Conservation (phyloP, 2,329 filamentous ascomycete species). For the Penicillium sumatraense region DNA sequence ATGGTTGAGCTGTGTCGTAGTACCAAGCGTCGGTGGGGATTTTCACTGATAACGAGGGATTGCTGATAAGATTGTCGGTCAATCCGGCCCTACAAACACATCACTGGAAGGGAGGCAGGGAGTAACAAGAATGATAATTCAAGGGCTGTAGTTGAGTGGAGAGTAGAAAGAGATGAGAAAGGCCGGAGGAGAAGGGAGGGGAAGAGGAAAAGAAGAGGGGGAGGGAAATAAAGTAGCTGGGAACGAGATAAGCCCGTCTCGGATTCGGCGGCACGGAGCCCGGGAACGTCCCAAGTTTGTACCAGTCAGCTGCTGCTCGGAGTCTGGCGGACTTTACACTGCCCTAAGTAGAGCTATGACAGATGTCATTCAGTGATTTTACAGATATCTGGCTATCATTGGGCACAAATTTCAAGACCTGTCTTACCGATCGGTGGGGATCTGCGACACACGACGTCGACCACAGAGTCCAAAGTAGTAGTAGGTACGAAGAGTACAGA, state of each 20-base stretch:
- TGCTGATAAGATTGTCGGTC: slow-evolving; percentile 7
- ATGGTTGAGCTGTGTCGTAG: not conserved
- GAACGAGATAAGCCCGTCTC: slow-evolving; percentile 1
- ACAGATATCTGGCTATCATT: not conserved
- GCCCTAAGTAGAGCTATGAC: too few species aligned
- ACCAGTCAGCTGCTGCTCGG: too few species aligned
- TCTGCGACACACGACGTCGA: too few species aligned
- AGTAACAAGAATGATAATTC: too few species aligned
- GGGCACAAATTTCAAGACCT: too few species aligned
- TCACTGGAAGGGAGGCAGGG: slow-evolving; percentile 1
- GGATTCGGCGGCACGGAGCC: slow-evolving; percentile 8
- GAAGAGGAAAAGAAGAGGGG: not conserved
- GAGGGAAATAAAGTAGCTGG: not conserved
- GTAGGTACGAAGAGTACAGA: too few species aligned
- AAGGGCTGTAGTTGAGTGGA: not conserved
- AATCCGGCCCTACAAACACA: slow-evolving; percentile 4
- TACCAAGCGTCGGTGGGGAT: not conserved
- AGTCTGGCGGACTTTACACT: not conserved
- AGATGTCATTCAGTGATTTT: too few species aligned
- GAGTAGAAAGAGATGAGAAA: not conserved
- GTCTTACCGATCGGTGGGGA: too few species aligned
- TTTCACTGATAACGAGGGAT: slow-evolving; percentile 12
- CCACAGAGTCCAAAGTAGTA: too few species aligned
- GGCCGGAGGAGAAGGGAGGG: not conserved
- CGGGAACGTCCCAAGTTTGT: not conserved